Conservation (phyloP, 345 rosid species). For the Eucalyptus tenuipes region DNA sequence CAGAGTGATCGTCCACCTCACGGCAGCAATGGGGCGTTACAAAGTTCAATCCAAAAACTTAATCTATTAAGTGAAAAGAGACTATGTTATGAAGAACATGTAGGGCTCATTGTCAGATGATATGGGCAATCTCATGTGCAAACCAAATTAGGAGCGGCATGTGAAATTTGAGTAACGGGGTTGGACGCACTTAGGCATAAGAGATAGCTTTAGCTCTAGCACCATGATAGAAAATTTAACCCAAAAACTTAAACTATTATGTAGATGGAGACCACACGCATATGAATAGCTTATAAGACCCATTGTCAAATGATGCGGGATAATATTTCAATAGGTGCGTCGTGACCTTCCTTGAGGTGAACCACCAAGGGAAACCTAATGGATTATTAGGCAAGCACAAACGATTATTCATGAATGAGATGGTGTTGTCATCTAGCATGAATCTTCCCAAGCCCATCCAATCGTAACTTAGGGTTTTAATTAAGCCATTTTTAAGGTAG, state of each 20-base stretch:
- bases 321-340: not conserved
- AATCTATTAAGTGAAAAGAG: not conserved
- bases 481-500: not conserved
- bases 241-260: not conserved
- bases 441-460: not conserved
- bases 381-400: too few relatives aligned
- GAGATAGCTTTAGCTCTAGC: not conserved
- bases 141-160: not conserved
- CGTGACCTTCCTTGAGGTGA: not conserved
- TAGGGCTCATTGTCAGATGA: rapidly evolving
- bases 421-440: not conserved
- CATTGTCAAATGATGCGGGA: not conserved
- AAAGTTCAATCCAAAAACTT: rapidly evolving
- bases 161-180: not conserved
- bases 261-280: not conserved
- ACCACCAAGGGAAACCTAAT: not conserved
- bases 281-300: not conserved
- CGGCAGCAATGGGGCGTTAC: not conserved
- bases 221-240: not conserved
- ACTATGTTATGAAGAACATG: not conserved
- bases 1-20: not conserved
- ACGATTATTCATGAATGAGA: not conserved
- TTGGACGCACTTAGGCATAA: not conserved
- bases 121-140: not conserved
- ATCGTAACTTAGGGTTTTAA: too few relatives aligned